Conservation (phyloP, 2,329 filamentous ascomycete species). For the Diaporthe amygdali region DNA sequence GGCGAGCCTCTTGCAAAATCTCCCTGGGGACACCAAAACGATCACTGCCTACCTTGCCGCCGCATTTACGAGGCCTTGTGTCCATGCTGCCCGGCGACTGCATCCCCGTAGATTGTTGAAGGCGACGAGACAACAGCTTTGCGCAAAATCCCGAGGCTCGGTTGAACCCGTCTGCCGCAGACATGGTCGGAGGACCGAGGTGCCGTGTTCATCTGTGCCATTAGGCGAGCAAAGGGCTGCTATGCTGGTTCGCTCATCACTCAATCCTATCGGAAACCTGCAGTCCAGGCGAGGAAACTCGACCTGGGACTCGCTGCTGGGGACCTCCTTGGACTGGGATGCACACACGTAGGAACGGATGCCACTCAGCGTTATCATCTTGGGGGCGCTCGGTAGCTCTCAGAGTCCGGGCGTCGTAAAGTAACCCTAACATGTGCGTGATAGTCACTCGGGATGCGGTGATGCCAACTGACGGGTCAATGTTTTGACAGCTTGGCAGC, state of each 20-base stretch:
- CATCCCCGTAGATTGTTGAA: neutral
- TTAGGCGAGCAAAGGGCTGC: neutral
- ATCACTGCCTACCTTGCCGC: neutral
- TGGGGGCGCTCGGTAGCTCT: neutral
- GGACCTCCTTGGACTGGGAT: neutral
- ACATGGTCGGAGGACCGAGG: neutral
- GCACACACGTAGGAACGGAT: neutral
- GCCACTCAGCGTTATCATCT: neutral
- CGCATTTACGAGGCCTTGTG: neutral
- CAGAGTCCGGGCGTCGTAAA: neutral
- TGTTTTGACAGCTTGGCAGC: conserved; percentile 3
- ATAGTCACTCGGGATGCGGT: neutral
- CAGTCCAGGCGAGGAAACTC: neutral
- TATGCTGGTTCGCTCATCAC: neutral
- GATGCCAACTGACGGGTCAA: neutral
- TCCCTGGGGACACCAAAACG: neutral
- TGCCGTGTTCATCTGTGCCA: neutral
- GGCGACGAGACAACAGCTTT: neutral
- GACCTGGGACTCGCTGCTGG: neutral
- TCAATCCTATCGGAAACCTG: neutral
- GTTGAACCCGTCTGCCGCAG: neutral
- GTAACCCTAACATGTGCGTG: neutral
- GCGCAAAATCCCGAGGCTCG: neutral
- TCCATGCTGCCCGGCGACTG: neutral
- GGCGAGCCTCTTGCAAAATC: neutral